These are phyloP conservation scores for Diplogelasinospora grovesii DNA, from an alignment of 495 filamentous ascomycete species.

Conservation along the genomic window DNA sequence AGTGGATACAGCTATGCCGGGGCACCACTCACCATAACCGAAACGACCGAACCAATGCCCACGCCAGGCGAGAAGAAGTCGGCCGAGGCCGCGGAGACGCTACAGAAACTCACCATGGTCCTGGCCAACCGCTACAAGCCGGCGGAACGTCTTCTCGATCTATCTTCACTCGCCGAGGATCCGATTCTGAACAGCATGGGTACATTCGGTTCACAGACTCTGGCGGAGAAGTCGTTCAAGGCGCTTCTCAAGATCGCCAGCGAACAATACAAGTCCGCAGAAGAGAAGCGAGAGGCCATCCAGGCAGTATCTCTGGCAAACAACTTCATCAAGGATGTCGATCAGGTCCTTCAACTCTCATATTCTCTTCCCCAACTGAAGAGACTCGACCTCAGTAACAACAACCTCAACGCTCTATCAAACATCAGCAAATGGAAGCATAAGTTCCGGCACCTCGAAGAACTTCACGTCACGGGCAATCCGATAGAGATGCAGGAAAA, in stretches of 20 bases:
- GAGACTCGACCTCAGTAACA: slow-evolving; percentile 77
- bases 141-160: slow-evolving; percentile 65
- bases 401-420: slow-evolving; percentile 61
- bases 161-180: slow-evolving; percentile 68
- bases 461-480: slow-evolving; percentile 69
- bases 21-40: slow-evolving; percentile 47
- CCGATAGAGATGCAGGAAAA: slow-evolving; percentile 57
- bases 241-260: slow-evolving; percentile 80
- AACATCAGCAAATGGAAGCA: slow-evolving; percentile 72
- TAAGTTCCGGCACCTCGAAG: slow-evolving; percentile 69
- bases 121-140: slow-evolving; percentile 67
- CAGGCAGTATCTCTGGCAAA: slow-evolving; percentile 68
- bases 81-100: slow-evolving; percentile 37
- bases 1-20: slow-evolving; percentile 62
- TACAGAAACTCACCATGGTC: slow-evolving; percentile 43
- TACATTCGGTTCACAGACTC: slow-evolving; percentile 62
- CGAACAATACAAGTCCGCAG: slow-evolving; percentile 54
- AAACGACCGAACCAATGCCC: slow-evolving; percentile 24
- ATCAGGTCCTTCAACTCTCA: slow-evolving; percentile 62
- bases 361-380: slow-evolving; percentile 73
- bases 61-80: slow-evolving; percentile 24
- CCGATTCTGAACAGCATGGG: slow-evolving; percentile 60
- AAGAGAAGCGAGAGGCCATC: slow-evolving; percentile 65
- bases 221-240: slow-evolving; percentile 82
- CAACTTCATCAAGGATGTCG: slow-evolving; percentile 66